Conservation (phyloP, 2,329 filamentous ascomycete species). For the Mycosphaerella sp. region DNA sequence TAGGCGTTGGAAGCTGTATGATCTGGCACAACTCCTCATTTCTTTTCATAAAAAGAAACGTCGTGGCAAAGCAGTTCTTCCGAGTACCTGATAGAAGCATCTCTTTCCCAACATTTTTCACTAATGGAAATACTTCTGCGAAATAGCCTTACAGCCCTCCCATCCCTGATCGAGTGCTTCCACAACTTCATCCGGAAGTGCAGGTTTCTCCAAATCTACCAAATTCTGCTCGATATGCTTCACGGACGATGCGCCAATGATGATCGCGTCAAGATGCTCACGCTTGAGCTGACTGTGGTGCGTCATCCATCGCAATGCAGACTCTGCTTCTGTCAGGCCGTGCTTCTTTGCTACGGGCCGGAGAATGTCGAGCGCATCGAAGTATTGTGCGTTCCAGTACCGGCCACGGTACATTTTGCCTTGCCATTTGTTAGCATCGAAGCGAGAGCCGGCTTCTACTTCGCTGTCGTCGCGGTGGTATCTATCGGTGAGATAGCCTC, state of each 20-base stretch:
- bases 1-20: no score
- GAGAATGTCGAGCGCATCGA: conserved; percentile 41
- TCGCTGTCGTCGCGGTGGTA: conserved; percentile 36
- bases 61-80: no score
- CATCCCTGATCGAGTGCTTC: conserved; percentile 1
- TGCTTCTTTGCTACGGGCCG: conserved; percentile 37
- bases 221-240: conserved; percentile 39
- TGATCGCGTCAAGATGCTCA: conserved; percentile 35
- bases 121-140: conserved; percentile 12
- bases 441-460: conserved; percentile 36
- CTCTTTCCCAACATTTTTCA: background rate
- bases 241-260: conserved; percentile 37
- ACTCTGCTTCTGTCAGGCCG: conserved; percentile 39
- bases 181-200: conserved; percentile 29
- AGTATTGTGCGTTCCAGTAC: conserved; percentile 42
- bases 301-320: conserved; percentile 43
- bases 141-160: conserved; percentile 12
- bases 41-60: no score
- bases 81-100: no score
- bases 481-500: conserved; percentile 43
- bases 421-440: conserved; percentile 38
- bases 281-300: conserved; percentile 39
- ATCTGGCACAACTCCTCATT: no score
- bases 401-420: conserved; percentile 35
- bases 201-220: conserved; percentile 36